Percentiles rank a stretch among this genome's conserved stretches.
Conservation (phyloP, 2,329 filamentous ascomycete species). For the Neurospora crassa region DNA sequence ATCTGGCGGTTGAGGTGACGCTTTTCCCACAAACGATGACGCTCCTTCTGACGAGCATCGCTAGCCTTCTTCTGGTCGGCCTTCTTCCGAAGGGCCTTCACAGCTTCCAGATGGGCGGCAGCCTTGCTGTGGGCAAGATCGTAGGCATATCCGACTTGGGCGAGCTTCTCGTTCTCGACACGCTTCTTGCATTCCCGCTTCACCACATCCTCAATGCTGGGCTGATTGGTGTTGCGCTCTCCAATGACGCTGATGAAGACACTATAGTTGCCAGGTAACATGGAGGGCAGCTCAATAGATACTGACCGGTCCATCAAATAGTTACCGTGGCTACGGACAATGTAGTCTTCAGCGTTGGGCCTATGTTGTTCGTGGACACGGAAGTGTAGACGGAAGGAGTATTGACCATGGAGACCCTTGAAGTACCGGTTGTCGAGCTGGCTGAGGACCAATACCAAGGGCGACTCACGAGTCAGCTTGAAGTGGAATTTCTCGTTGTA, state of each 20-base stretch:
- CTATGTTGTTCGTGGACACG: constrained; percentile 39
- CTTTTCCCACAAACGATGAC: constrained; percentile 29
- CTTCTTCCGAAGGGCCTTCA: constrained; percentile 40
- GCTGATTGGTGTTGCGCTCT: constrained; percentile 39
- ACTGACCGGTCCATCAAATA: constrained; percentile 62
- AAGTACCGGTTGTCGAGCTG: constrained; percentile 51
- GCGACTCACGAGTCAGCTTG: constrained; percentile 35
- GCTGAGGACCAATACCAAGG: constrained; percentile 45
- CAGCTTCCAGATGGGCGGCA: constrained; percentile 23
- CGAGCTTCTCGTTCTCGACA: constrained; percentile 69
- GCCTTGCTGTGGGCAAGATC: constrained; percentile 60
- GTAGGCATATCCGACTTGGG: constrained; percentile 59
- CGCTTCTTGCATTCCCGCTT: constrained; percentile 50
- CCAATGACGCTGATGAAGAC: constrained; percentile 69
- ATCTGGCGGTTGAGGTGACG: constrained; percentile 26
- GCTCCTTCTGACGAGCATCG: constrained; percentile 34
- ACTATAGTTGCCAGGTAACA: constrained; percentile 66
- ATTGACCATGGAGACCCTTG: constrained; percentile 46
- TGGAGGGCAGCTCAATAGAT: constrained; percentile 60
- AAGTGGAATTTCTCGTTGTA: constrained; percentile 49
- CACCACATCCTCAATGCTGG: constrained; percentile 57
- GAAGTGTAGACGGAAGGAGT: constrained; percentile 43
- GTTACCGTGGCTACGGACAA: constrained; percentile 43
- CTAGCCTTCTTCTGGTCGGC: constrained; percentile 37
- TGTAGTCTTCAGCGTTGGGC: constrained; percentile 37